Percentiles rank a stretch among this genome's conserved stretches.
Evolutionary conservation across 2,329 filamentous ascomycete species (phyloP).

Genomic region (Aspergillus versicolor): DNA sequence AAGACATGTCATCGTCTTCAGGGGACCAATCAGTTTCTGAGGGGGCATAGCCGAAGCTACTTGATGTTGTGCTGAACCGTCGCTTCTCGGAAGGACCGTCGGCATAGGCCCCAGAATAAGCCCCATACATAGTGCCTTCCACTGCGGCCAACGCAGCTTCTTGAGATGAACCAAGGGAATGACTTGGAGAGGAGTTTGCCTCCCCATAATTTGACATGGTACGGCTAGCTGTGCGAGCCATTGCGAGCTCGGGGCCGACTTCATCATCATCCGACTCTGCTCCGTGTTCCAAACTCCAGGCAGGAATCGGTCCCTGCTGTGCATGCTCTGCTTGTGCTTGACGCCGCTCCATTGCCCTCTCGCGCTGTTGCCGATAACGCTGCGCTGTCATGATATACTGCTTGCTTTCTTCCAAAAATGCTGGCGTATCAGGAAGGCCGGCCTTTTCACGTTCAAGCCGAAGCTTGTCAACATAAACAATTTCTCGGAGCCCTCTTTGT

Average conservation of each 20-base stretch:
- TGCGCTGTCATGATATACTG: constrained; percentile 41
- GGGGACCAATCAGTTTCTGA: constrained; percentile 45
- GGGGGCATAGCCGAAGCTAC: constrained; percentile 48
- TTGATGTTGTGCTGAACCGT: constrained; percentile 78
- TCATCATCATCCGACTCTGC: constrained; percentile 54
- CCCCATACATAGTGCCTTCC: constrained; percentile 75
- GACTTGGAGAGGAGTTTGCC: constrained; percentile 54
- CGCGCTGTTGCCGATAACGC: constrained; percentile 45
- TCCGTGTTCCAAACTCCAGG: constrained; percentile 84
- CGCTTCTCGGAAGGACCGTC: constrained; percentile 59
- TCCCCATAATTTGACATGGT: constrained; percentile 46
- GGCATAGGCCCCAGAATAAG: constrained; percentile 67
- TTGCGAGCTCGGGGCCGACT: constrained; percentile 27
- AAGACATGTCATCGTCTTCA: constrained; percentile 79
- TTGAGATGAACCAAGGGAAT: constrained; percentile 49
- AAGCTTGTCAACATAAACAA: constrained; percentile 78
- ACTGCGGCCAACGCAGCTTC: constrained; percentile 53
- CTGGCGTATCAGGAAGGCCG: constrained; percentile 70
- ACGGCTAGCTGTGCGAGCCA: constrained; percentile 35
- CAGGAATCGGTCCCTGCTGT: constrained; percentile 56
- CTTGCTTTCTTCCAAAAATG: constrained; percentile 45
- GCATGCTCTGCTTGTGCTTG: constrained; percentile 58
- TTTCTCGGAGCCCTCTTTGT: constrained; percentile 78
- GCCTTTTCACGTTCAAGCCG: constrained; percentile 73
- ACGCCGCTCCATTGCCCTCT: constrained; percentile 60